These are phyloP conservation scores for Cladosporium cucumerinum DNA, from an alignment of 2,329 filamentous ascomycete genomes.

Conservation along the genomic window DNA sequence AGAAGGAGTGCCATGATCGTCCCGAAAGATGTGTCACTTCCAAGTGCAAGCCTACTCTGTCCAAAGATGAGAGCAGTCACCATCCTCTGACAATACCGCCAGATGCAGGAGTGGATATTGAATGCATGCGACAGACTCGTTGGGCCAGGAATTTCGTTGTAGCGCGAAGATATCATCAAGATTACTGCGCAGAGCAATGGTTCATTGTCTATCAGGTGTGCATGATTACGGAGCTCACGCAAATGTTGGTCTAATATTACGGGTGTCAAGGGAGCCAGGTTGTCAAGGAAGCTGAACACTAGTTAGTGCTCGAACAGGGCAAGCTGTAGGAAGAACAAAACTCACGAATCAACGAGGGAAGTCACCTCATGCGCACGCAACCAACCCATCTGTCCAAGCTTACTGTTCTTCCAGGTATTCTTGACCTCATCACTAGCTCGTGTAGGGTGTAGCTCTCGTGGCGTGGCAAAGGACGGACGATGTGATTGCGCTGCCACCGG, in stretches of 20 bases:
- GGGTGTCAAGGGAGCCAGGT: neutral
- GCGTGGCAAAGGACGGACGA: neutral
- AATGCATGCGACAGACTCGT: neutral
- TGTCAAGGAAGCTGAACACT: neutral
- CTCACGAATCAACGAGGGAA: neutral
- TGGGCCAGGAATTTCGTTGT: neutral
- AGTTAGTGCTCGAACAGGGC: neutral
- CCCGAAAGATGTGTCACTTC: neutral
- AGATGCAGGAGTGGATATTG: neutral
- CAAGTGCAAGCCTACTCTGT: neutral
- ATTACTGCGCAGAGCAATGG: neutral
- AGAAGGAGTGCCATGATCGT: neutral
- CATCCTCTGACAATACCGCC: neutral
- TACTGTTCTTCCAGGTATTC: neutral
- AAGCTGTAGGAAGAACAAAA: neutral
- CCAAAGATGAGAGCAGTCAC: neutral
- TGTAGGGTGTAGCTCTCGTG: neutral
- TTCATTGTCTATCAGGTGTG: neutral
- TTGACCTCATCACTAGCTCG: neutral
- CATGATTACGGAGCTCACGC: neutral
- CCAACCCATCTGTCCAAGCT: neutral
- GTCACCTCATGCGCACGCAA: neutral
- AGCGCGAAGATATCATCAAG: neutral
- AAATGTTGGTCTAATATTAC: neutral
- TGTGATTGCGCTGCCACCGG: neutral